These are phyloP conservation scores for Sporothrix luriei DNA, from an alignment of 2,329 filamentous ascomycete genomes.

Conservation along the genomic window DNA sequence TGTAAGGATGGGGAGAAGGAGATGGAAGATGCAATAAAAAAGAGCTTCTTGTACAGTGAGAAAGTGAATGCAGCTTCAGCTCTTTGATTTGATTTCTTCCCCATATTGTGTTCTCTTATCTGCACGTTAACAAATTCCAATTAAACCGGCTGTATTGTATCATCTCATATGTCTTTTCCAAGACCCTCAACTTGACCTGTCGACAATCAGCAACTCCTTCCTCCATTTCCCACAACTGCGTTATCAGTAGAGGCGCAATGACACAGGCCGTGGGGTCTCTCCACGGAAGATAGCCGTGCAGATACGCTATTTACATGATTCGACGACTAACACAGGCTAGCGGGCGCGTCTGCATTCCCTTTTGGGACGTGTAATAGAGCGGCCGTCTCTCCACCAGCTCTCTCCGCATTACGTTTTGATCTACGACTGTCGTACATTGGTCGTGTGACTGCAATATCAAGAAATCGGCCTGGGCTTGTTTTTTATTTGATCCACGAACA, in stretches of 20 bases:
- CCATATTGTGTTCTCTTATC: no score
- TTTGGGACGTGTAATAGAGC: background rate
- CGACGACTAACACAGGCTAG: background rate
- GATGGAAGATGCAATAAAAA: no score
- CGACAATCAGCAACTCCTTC: background rate
- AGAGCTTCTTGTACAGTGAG: no score
- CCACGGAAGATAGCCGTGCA: background rate
- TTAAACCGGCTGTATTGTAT: no score
- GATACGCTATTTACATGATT: background rate
- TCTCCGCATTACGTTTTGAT: background rate
- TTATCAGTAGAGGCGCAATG: background rate
- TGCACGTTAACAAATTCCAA: no score
- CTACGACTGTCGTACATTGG: background rate
- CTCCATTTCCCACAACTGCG: background rate
- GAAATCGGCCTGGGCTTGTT: no score
- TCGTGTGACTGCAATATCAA: no score
- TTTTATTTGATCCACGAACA: no score
- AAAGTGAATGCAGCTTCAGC: no score
- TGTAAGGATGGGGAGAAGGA: background rate
- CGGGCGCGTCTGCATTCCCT: conserved; percentile 8
- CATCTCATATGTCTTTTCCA: no score
- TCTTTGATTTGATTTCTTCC: no score
- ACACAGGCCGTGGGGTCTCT: background rate
- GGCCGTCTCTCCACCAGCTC: background rate
- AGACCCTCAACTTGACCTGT: no score